phyloP scores from a whole-genome alignment of 192 early-diverging fungal species.

The Allomyces javanicus region DNA sequence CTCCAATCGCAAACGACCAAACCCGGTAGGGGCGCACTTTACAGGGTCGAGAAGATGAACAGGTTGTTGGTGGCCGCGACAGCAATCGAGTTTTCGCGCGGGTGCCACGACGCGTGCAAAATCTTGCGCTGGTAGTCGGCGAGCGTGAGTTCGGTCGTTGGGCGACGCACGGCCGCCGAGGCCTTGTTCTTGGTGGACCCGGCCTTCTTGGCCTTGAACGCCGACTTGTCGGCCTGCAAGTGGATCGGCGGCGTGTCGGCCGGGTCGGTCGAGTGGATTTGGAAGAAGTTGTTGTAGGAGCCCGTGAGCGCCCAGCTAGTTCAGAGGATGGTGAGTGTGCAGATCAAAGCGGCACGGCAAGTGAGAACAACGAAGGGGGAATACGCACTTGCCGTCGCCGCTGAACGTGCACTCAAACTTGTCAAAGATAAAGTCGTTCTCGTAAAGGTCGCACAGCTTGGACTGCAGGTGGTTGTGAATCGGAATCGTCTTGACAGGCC shows the following conservation, averaged over 20 bases:
- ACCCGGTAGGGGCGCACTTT: background rate
- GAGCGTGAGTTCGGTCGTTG: background rate
- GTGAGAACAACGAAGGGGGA: background rate
- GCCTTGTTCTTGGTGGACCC: conserved; percentile 63
- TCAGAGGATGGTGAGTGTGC: background rate
- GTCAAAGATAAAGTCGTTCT: conserved; percentile 99
- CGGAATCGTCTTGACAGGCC: conserved; percentile 83
- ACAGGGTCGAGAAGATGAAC: conserved; percentile 62
- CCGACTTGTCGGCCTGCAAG: conserved; percentile 93
- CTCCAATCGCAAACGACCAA: background rate
- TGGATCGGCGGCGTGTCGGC: conserved; percentile 58
- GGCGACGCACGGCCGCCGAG: conserved; percentile 7
- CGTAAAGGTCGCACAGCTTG: conserved; percentile 96
- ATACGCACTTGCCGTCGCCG: conserved; percentile 74
- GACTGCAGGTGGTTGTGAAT: conserved; percentile 89
- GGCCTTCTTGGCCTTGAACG: conserved; percentile 85
- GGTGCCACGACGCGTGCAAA: conserved; percentile 96
- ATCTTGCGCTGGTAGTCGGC: conserved; percentile 90
- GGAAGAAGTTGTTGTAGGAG: conserved; percentile 98
- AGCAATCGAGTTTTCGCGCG: conserved; percentile 89
- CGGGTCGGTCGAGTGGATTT: conserved; percentile 58
- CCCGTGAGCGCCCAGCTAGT: conserved; percentile 72
- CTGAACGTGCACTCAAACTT: conserved; percentile 98
- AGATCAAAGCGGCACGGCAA: background rate
- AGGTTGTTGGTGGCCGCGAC: conserved; percentile 98